phyloP scores from a whole-genome alignment of 768 basidiomycete genomes.

The Russula virescens region DNA sequence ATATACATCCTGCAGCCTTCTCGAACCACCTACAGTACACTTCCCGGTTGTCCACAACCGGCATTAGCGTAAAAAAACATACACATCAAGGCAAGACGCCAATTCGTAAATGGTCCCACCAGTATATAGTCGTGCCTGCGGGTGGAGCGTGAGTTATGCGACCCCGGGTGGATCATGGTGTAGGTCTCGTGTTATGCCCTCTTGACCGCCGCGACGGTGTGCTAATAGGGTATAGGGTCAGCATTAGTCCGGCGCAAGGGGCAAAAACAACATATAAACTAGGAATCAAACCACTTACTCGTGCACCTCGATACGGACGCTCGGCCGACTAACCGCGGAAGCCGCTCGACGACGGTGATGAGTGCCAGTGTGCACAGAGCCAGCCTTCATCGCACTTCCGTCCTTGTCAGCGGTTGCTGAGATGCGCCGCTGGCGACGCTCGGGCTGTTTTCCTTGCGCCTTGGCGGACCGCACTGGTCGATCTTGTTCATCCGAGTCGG shows the following conservation, averaged over 20 bases:
- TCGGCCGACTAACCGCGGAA: slow-evolving; percentile 21
- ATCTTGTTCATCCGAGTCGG: not conserved
- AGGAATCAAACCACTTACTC: slow-evolving; percentile 9
- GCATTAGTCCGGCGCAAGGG: too few species aligned
- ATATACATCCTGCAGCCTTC: not conserved
- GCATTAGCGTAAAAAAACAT: not conserved
- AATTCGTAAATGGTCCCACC: too few species aligned
- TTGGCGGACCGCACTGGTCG: slow-evolving; percentile 11
- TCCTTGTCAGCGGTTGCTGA: slow-evolving; percentile 16
- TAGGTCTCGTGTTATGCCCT: slow-evolving; percentile 2
- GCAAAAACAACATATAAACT: too few species aligned
- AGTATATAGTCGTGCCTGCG: not conserved
- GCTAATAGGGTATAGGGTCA: not conserved
- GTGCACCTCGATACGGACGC: slow-evolving; percentile 23
- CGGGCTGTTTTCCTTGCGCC: slow-evolving; percentile 16
- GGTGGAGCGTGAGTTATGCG: not conserved
- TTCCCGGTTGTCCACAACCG: not conserved
- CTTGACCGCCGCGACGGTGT: slow-evolving; percentile 16
- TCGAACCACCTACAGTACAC: slow-evolving; percentile 12
- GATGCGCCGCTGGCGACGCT: slow-evolving; percentile 16
- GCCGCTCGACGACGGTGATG: slow-evolving; percentile 16
- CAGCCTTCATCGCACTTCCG: slow-evolving; percentile 16
- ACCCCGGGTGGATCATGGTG: not conserved
- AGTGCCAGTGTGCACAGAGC: slow-evolving; percentile 14
- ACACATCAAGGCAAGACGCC: too few species aligned